Evolutionary conservation across 805 yeast species (phyloP), one percentile per base, ranked within the genome.

Genomic region (Zygotorulaspora chibaensis): DNA sequence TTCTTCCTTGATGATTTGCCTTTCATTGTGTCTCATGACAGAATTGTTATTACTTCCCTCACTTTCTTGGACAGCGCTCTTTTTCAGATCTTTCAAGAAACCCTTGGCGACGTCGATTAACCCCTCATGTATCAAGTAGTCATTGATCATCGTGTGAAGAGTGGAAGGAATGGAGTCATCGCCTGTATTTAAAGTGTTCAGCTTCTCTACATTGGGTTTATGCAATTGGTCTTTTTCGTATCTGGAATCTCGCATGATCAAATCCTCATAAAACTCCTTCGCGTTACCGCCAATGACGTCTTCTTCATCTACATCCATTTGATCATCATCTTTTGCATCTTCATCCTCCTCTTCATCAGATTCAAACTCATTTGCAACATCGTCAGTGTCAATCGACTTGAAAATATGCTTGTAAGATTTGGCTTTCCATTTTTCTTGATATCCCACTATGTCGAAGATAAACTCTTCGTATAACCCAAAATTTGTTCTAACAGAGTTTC

Each of bases 101-200:
- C 80, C 76, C 46, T 68, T 68, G 2, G 79, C 75, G 2, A 80
- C 75, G 45, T 78, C 79, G 26, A 71, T 68, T 54, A 72, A 76
- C 2, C 88, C 88, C 43, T 74, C 72, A 55, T 80, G 79, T n/a
- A 73, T 69, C 31, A 83, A 72, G 57, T 81, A 82, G 15, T 63
- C 67, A 40, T 63, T 64, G 10, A 64, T 60, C 55, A 62, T 50
- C 1, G 57, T 51, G 39, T 64, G 62, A 35, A 64, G 46, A 6
- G 59, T 53, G 2, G 59, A 42, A 8, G 61, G 59, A 26, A 64
- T 55, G 3, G 65, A 58, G 26, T 57, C 62, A 42, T 62, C 61
- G 6, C 57, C 55, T 6, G 52, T 43, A 17, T 50, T 56, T 25
- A 62, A 42, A 13, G 47, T 42, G 42, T 63, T 63, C 5, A 62